A percentile compares a stretch with the other conserved stretches of the same genome.
Conservation (phyloP, 768 basidiomycete genomes). For the Obba rivulosa region DNA sequence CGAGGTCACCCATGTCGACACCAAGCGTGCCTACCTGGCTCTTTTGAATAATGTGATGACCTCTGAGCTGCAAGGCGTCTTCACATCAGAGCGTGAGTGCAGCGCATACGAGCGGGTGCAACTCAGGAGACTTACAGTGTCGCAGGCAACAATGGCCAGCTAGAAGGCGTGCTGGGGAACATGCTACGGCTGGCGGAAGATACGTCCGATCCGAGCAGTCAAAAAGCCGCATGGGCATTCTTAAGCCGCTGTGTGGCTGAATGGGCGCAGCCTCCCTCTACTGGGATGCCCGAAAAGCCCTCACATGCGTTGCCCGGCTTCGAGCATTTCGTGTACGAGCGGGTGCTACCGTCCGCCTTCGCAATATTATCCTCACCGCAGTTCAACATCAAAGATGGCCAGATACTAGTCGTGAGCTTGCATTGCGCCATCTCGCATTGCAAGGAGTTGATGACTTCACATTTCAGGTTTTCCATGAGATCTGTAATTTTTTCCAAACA, state of each 20-base stretch:
- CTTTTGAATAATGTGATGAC: constrained; percentile 79
- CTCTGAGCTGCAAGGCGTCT: constrained; percentile 75
- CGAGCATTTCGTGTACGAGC: constrained; percentile 87
- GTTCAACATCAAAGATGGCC: constrained; percentile 87
- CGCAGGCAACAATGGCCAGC: constrained; percentile 56
- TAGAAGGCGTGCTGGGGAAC: constrained; percentile 71
- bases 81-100: constrained; percentile 81
- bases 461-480: constrained; percentile 79
- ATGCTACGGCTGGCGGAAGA: constrained; percentile 73
- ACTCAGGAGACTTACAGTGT: constrained; percentile 22
- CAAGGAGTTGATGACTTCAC: not conserved
- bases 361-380: constrained; percentile 70
- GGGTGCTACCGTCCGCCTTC: constrained; percentile 78
- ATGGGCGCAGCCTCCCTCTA: constrained; percentile 56
- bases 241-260: constrained; percentile 59
- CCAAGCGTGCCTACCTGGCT: constrained; percentile 83
- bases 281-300: constrained; percentile 20
- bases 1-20: constrained; percentile 66
- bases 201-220: constrained; percentile 65
- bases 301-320: constrained; percentile 71
- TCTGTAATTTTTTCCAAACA: constrained; percentile 77
- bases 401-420: constrained; percentile 67
- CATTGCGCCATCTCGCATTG: not conserved
- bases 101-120: not conserved
- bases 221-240: constrained; percentile 79